phyloP scores from a whole-genome alignment of 495 filamentous ascomycete species.

The Pyrenula massariospora region DNA sequence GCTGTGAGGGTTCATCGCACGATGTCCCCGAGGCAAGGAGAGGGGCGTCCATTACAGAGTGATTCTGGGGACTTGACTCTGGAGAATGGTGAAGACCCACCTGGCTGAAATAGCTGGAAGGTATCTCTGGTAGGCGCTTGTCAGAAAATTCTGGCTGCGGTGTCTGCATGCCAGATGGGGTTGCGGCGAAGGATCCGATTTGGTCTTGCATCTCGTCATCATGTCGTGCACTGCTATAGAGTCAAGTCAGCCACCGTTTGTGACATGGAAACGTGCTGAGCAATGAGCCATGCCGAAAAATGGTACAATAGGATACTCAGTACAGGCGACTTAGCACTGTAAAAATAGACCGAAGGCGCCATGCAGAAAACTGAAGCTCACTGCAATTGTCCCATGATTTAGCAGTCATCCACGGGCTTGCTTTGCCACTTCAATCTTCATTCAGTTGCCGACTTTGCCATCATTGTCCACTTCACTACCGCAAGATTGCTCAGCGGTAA shows the following conservation, averaged over 20 bases:
- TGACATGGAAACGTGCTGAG: not conserved
- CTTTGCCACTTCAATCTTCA: no score
- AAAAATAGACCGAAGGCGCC: no score
- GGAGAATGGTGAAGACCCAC: slow-evolving; percentile 63
- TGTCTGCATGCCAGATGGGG: slow-evolving; percentile 75
- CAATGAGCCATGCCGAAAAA: not conserved
- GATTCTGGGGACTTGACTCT: slow-evolving; percentile 31
- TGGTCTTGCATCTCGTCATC: slow-evolving; percentile 66
- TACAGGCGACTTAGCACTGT: no score
- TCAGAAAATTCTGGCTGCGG: slow-evolving; percentile 81
- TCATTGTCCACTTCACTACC: no score
- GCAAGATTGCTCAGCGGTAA: no score
- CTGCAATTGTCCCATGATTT: no score
- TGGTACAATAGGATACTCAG: no score
- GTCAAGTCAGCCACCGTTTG: not conserved
- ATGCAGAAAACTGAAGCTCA: no score
- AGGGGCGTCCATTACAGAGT: slow-evolving; percentile 19
- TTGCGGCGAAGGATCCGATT: slow-evolving; percentile 65
- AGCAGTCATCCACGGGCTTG: no score
- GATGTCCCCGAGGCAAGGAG: not conserved
- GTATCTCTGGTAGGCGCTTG: slow-evolving; percentile 81
- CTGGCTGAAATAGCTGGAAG: slow-evolving; percentile 89
- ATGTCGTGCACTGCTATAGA: slow-evolving; percentile 20
- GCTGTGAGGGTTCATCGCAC: slow-evolving; percentile 7
- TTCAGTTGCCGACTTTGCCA: no score